These are phyloP conservation scores for Stagonosporopsis rhizophila DNA, from an alignment of 2,329 filamentous ascomycete species.

Conservation along the genomic window DNA sequence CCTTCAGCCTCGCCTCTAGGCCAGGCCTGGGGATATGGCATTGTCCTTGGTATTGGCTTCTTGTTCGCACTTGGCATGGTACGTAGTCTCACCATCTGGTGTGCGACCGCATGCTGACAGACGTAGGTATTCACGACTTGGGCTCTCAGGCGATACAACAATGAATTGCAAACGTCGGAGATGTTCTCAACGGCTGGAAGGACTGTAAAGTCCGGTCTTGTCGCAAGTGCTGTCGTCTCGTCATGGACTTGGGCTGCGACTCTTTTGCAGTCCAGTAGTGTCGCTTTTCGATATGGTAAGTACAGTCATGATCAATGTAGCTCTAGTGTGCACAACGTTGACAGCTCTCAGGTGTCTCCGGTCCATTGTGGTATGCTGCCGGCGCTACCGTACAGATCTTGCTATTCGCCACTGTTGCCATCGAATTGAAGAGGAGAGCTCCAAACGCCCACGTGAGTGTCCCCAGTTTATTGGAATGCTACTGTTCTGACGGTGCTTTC, in stretches of 20 bases:
- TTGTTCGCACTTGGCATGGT: slow-evolving; percentile 42
- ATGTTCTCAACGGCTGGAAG: slow-evolving; percentile 43
- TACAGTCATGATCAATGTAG: background rate
- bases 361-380: slow-evolving; percentile 44
- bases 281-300: slow-evolving; percentile 45
- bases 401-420: slow-evolving; percentile 40
- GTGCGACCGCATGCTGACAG: background rate
- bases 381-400: slow-evolving; percentile 45
- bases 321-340: background rate
- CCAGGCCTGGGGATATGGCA: slow-evolving; percentile 44
- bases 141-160: slow-evolving; percentile 41
- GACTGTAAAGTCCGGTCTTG: slow-evolving; percentile 42
- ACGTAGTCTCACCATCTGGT: background rate
- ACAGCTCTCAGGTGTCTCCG: slow-evolving; percentile 32
- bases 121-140: slow-evolving; percentile 37
- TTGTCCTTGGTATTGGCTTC: slow-evolving; percentile 43
- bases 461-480: fast-evolving
- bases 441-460: slow-evolving; percentile 40
- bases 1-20: slow-evolving; percentile 36
- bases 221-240: slow-evolving; percentile 40
- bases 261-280: slow-evolving; percentile 38
- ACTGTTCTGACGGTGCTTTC: slow-evolving; percentile 51
- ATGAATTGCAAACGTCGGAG: slow-evolving; percentile 41
- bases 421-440: slow-evolving; percentile 44
- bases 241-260: slow-evolving; percentile 44